Evolutionary conservation across 2,329 filamentous ascomycete species (phyloP), one percentile per base, ranked within the genome.

Genomic region (Neonectria neomacrospora): DNA sequence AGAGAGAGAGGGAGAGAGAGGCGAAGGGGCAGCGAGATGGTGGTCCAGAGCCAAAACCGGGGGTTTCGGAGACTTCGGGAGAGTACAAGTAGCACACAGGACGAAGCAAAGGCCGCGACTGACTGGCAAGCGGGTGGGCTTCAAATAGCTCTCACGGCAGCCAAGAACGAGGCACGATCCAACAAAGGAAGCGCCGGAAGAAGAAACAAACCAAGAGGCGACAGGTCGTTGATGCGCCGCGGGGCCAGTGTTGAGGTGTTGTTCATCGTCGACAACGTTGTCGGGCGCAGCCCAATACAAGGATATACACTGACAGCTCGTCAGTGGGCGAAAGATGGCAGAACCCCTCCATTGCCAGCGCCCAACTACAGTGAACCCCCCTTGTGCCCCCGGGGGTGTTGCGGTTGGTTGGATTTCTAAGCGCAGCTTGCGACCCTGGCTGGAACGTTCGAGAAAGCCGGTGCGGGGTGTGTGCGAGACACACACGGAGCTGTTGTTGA

Each of bases 391-490:
- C 23, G 6, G 6, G 23, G 23, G 23, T 26, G 23, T 26, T 26
- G 58, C 20, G 23, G 18, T 23, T 70, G 68, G 70, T 72, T 73
- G 71, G 71, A 73, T 73, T 73, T 73, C 71, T 73, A 73, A 73
- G 71, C 71, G 71, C 71, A 66, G 50, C 47, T 41, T 53, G 54
- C 45, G 58, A 26, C 63, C 71, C 22, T 14, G 22, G 32, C 56
- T 56, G 55, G 71, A 73, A 73, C 61, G 63, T 73, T 73, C 71
- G 69, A 73, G 71, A 73, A 73, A 52, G 42, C 34, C 53, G 54
- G 58, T 48, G 61, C 48, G 56, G 61, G 63, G 61, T 34, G 23
- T 26, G n/a, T n/a, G n/a, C n/a, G n/a, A n/a, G n/a, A n/a, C n/a
- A n/a, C n/a, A n/a, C n/a, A n/a, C n/a, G n/a, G n/a, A n/a, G n/a